phyloP scores from a whole-genome alignment of 345 rosid species.

The Gossypium arboreum region DNA sequence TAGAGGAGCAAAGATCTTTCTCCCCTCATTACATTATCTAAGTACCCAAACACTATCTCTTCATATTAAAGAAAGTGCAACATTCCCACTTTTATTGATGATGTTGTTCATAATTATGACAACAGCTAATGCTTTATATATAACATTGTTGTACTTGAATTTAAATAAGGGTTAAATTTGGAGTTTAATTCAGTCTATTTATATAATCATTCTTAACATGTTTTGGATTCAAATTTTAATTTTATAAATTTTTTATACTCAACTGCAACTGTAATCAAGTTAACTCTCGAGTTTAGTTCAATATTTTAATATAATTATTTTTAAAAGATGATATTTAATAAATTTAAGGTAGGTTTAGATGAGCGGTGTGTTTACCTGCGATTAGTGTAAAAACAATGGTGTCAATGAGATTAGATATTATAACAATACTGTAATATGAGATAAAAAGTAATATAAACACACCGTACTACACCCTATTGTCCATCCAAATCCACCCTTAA shows the following conservation, averaged over 20 bases:
- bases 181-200: too few relatives aligned
- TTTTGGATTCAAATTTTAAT: too few relatives aligned
- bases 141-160: neutral
- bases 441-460: fast-evolving
- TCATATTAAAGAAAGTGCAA: conserved; percentile 1
- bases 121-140: neutral
- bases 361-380: fast-evolving
- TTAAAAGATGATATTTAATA: too few relatives aligned
- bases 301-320: too few relatives aligned
- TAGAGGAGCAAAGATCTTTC: conserved; percentile 1
- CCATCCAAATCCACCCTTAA: too few relatives aligned
- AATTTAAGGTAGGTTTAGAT: too few relatives aligned
- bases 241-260: too few relatives aligned
- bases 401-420: too few relatives aligned
- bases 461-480: fast-evolving
- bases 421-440: too few relatives aligned
- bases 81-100: neutral
- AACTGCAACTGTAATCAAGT: too few relatives aligned
- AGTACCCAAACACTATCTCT: neutral
- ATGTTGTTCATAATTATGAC: neutral
- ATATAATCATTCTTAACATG: too few relatives aligned
- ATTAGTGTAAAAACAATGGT: fast-evolving
- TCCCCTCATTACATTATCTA: neutral
- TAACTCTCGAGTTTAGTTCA: too few relatives aligned
- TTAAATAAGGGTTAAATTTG: neutral